Base-by-base conservation (phyloP, 2,329 filamentous ascomycete genomes). In the Colletotrichum lupini region DNA sequence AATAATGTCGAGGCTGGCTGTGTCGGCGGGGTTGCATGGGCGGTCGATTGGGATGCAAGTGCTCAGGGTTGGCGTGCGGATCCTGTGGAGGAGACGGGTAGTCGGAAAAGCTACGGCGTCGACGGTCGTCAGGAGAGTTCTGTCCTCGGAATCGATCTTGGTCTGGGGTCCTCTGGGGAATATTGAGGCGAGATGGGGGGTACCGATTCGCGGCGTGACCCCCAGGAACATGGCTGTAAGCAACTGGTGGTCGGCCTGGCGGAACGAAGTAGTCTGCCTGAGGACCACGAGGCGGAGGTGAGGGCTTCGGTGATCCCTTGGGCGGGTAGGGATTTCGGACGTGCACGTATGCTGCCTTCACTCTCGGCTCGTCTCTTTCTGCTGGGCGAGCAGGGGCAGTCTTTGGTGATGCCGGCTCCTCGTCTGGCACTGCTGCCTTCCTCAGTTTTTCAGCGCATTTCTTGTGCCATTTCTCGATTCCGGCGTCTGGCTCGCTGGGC, bases 391-490 rank as follows among this genome's bases (percentile, higher is more conserved):
- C 76, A 73, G 75, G 77, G 63, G 67, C 81, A 76, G 72, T 80
- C 74, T 74, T 83, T 79, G 63, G 57, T 62, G 76, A 61, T 76
- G 60, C 42, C 7, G 59, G 69, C 55, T 85, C 80, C 53, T 82
- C 81, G 63, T 82, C 80, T 5, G 82, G 81, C 12, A 83, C 82
- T 2, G 87, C 86, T 76, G 95, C 92, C 68, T 89, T 86, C 74
- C 91, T 90, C 61, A 98, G 83, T 76, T 90, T 91, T 72, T 92
- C 88, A 46, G 91, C 93, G 69, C 97, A 95, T 2, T 88, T 86
- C 76, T 93, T 91, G 80, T 98, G 95, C 96, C 97, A 99, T 72
- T 88, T 86, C 68, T 95, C 91, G 83, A 98, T 95, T n/a, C 93
- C 92, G 5, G 88, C 84, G 78, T 98, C 96, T 1, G 95, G 90